phyloP scores from a whole-genome alignment of 2,329 filamentous ascomycete species.

The Bipolaris zeicola region DNA sequence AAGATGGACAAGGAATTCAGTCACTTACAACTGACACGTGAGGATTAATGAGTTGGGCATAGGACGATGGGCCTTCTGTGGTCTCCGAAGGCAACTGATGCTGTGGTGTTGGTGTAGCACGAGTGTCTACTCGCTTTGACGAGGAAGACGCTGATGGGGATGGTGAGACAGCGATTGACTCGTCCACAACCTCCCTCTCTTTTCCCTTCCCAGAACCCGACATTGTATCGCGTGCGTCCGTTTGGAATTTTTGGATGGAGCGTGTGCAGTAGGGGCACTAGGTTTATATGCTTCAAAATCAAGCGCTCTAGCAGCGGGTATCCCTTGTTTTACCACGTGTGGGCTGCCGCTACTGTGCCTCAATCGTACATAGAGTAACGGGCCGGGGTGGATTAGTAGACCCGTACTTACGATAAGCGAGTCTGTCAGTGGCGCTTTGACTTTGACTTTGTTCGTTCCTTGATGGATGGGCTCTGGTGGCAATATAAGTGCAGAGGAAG shows the following conservation, averaged over 20 bases:
- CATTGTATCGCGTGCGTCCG: background rate
- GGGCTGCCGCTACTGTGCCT: constrained; percentile 9
- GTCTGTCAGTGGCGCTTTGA: background rate
- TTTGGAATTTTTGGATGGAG: background rate
- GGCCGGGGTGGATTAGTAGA: background rate
- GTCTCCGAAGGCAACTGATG: constrained; percentile 2
- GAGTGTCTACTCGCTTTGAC: background rate
- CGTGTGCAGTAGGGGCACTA: no score
- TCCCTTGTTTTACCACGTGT: background rate
- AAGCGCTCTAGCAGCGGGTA: background rate
- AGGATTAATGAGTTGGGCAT: constrained; percentile 19
- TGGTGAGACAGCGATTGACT: background rate
- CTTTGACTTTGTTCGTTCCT: background rate
- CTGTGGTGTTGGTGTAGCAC: background rate
- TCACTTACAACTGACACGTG: constrained; percentile 17
- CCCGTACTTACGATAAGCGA: constrained; percentile 7
- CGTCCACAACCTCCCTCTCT: background rate
- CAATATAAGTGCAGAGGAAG: background rate
- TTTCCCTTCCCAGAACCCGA: constrained; percentile 5
- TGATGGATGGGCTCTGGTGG: background rate
- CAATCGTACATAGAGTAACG: constrained; percentile 5
- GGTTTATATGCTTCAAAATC: background rate
- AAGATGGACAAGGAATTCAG: background rate
- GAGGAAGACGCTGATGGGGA: background rate
- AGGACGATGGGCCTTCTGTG: constrained; percentile 9